Evolutionary conservation across 2,329 filamentous ascomycete species (phyloP).

Genomic region (Didymella exigua): DNA sequence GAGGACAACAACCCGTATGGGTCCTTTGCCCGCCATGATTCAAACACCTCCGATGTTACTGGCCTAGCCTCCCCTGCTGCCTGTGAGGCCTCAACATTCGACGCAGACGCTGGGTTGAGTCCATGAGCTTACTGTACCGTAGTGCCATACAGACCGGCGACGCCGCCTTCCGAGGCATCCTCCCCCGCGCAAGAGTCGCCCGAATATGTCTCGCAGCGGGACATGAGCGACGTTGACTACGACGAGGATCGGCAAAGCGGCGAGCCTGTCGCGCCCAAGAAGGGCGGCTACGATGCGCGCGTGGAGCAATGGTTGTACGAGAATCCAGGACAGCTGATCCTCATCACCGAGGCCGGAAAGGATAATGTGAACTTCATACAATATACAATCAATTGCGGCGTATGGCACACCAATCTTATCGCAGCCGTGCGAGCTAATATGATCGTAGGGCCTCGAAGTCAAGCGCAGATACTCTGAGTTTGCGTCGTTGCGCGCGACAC

Average conservation of each 20-base stretch:
- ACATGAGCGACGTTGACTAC: constrained; percentile 65
- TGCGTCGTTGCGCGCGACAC: constrained; percentile 82
- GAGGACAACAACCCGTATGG: constrained; percentile 99
- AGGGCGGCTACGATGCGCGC: constrained; percentile 89
- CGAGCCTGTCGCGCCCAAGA: constrained; percentile 62
- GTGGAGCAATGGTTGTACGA: constrained; percentile 98
- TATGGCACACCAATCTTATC: constrained; percentile 54
- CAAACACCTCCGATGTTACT: constrained; percentile 68
- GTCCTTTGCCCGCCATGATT: constrained; percentile 87
- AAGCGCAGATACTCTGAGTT: constrained; percentile 96
- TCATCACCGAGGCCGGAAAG: constrained; percentile 95
- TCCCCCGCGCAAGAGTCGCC: constrained; percentile 71
- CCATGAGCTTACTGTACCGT: constrained; percentile 4
- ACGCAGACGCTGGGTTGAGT: not conserved
- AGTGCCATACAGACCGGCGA: constrained; percentile 59
- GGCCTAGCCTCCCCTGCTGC: constrained; percentile 49
- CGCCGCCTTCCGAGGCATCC: constrained; percentile 73
- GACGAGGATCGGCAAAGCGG: constrained; percentile 53
- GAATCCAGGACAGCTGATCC: constrained; percentile 84
- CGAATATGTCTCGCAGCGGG: constrained; percentile 59
- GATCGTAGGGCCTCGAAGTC: constrained; percentile 83
- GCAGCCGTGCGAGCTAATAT: constrained; percentile 20
- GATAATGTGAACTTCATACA: constrained; percentile 93
- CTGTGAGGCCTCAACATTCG: constrained; percentile 36
- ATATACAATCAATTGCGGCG: constrained; percentile 94